These are phyloP conservation scores for Coprinellus aureogranulatus DNA, from an alignment of 768 basidiomycete species.

Conservation along the genomic window DNA sequence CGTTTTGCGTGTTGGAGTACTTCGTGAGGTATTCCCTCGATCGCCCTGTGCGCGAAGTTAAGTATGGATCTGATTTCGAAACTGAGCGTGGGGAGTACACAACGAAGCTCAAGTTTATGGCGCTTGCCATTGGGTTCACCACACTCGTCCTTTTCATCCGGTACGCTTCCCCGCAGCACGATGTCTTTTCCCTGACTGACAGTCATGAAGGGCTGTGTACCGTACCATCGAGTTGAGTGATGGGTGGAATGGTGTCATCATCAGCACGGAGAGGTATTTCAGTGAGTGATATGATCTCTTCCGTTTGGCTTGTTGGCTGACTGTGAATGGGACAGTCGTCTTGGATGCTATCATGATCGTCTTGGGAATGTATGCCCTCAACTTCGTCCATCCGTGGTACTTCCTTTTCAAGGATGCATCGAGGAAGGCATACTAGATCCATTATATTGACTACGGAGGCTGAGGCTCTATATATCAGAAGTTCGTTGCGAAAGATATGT, in stretches of 20 bases:
- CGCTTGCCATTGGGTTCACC: constrained; percentile 34
- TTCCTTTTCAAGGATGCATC: constrained; percentile 23
- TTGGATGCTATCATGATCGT: constrained; percentile 52
- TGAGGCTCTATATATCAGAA: no score
- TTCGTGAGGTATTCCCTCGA: constrained; percentile 38
- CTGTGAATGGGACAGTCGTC: constrained; percentile 31
- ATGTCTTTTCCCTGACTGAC: background rate
- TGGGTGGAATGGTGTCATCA: constrained; percentile 41
- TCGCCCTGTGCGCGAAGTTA: constrained; percentile 23
- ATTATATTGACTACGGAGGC: no score
- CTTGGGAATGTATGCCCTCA: constrained; percentile 47
- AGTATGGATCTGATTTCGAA: background rate
- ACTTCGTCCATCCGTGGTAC: constrained; percentile 45
- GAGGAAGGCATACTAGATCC: no score
- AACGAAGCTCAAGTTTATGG: constrained; percentile 27
- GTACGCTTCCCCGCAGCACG: constrained; percentile 21
- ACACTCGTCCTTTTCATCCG: constrained; percentile 47
- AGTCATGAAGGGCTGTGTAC: constrained; percentile 34
- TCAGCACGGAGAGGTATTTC: constrained; percentile 38
- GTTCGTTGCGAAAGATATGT: no score
- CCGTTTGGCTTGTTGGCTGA: background rate
- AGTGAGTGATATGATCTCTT: constrained; percentile 13
- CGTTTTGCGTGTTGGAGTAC: constrained; percentile 43
- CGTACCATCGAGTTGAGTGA: constrained; percentile 40
- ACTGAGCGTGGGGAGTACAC: constrained; percentile 17